Conservation (phyloP, 306 rosid species). For the Ammopiptanthus mongolicus region DNA sequence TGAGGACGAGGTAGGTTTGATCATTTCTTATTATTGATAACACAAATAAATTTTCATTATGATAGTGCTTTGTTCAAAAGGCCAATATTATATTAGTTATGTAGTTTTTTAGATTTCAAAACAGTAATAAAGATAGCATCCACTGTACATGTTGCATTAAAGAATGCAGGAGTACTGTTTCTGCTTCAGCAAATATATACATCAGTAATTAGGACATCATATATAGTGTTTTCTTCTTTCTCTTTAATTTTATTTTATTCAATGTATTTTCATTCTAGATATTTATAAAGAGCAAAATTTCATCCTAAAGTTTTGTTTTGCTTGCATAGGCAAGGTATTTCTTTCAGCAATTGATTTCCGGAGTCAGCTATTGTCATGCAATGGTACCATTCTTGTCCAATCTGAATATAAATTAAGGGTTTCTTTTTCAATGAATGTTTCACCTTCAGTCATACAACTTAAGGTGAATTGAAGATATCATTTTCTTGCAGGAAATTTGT, state of each 20-base stretch:
- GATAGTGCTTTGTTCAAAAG: slow-evolving; percentile 29
- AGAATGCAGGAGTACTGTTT: not conserved
- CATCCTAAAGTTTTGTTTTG: slow-evolving; percentile 5
- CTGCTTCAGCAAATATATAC: not conserved
- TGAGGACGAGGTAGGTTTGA: slow-evolving; percentile 79
- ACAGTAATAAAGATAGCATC: not conserved
- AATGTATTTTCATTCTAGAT: slow-evolving; percentile 4
- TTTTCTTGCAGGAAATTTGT: slow-evolving; percentile 74
- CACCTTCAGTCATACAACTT: not conserved
- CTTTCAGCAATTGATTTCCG: slow-evolving; percentile 93
- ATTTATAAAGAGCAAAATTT: not conserved
- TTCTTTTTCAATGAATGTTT: not conserved
- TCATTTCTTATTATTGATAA: not conserved
- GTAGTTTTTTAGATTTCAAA: slow-evolving; percentile 16
- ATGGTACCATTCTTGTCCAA: slow-evolving; percentile 49
- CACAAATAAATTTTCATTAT: slow-evolving; percentile 10
- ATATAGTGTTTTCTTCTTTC: not conserved
- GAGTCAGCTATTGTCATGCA: slow-evolving; percentile 94
- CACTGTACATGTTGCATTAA: slow-evolving; percentile 12
- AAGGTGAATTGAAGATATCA: not conserved
- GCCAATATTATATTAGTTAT: slow-evolving; percentile 26
- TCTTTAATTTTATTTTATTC: not conserved
- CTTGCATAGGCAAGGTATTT: slow-evolving; percentile 71
- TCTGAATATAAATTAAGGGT: not conserved
- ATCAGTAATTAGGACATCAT: not conserved